Base-by-base conservation (phyloP, 768 basidiomycete species). In the Tephrocybe sp. region DNA sequence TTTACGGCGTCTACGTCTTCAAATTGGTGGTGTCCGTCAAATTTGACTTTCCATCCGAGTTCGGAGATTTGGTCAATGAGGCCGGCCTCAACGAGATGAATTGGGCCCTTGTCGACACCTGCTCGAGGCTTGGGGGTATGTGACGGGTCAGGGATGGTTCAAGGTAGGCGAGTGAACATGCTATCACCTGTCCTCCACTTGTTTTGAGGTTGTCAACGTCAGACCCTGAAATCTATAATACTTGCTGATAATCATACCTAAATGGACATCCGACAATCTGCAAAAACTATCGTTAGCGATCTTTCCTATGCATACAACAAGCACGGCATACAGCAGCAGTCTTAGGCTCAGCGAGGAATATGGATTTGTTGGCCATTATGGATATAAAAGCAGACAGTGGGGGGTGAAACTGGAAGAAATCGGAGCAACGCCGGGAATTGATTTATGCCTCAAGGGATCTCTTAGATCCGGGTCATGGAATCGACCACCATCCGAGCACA, bases 191-290 rank as follows among this genome's bases (percentile, higher is more conserved):
- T 50, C 84, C 84, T 47, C 84, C 86, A 56, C 85, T n/a, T 86
- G 37, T 49, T 27, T 41, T 45, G 13, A 57, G 25, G 25, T 22
- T 16, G 42, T 19, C 37, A 19, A 12, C 16, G 19, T 38, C 37
- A 38, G 37, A 21, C 37, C 42, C 43, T 54, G n/a, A 30, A 29
- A 42, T 43, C 5, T 9, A 22, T 47, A 30, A 39, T 44, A 23
- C 52, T 46, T 49, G 39, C 15, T 12, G 37, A 38, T 52, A 55
- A 72, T n/a, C 82, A 64, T 60, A 91, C 93, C 89, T 92, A 78
- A 97, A 97, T 13, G 94, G 94, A 71, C 94, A 97, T 22, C 91
- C 93, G 23, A 98, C 85, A 60, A 98, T 89, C 87, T 94, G 53
- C n/a, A 12, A 34, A 47, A 39, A 49, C 43, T 25, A 46, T 41